These are phyloP conservation scores for Cucumis variabilis DNA, from an alignment of 331 rosid species.

Conservation along the genomic window DNA sequence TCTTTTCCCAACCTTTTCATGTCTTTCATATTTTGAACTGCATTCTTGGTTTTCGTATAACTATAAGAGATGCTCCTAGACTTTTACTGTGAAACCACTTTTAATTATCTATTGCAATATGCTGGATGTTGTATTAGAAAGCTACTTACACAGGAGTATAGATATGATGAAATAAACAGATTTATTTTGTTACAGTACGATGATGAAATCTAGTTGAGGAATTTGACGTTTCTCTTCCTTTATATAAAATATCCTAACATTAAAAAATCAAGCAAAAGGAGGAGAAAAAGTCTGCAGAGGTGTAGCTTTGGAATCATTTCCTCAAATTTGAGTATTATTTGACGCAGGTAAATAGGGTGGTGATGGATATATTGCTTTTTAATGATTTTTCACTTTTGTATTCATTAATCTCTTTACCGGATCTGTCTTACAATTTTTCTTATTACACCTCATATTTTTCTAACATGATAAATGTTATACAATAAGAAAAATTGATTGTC, in stretches of 20 bases:
- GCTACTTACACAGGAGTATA: too few species aligned
- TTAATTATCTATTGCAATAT: not conserved
- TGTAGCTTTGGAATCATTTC: not conserved
- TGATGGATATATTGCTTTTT: too few species aligned
- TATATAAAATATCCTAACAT: not conserved
- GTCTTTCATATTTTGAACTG: not conserved
- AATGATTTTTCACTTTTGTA: too few species aligned
- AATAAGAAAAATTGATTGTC: too few species aligned
- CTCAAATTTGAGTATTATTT: constrained; percentile 28
- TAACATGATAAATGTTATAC: too few species aligned
- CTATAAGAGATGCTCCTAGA: not conserved
- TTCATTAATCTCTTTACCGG: too few species aligned
- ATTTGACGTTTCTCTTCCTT: too few species aligned
- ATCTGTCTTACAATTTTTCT: too few species aligned
- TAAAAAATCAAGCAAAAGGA: not conserved
- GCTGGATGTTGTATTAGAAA: not conserved
- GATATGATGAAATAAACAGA: too few species aligned
- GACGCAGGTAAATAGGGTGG: constrained; percentile 61
- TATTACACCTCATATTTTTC: too few species aligned
- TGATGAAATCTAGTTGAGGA: too few species aligned
- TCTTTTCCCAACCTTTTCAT: not conserved
- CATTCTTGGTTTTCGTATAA: not conserved
- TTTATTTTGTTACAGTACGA: too few species aligned
- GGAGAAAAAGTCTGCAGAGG: not conserved
- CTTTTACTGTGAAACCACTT: not conserved